Evolutionary conservation across 2,329 filamentous ascomycete genomes (phyloP).

Genomic region (Fusarium sp.): DNA sequence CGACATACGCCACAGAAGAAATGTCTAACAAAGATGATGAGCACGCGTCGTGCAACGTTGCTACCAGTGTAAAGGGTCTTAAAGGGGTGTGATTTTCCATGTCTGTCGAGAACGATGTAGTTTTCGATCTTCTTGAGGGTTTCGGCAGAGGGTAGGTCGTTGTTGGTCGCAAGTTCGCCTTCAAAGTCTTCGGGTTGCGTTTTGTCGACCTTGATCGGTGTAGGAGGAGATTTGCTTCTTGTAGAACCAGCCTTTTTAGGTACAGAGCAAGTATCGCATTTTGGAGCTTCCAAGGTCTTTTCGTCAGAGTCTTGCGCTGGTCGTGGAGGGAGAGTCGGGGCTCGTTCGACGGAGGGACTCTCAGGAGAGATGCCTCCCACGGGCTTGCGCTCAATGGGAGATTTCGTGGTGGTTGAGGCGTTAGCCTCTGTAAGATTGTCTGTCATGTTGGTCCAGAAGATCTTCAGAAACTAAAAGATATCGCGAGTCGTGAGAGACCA

Average conservation of each 20-base stretch:
- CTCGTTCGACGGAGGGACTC: constrained; percentile 9
- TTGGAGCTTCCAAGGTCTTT: constrained; percentile 15
- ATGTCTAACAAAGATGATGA: constrained; percentile 80
- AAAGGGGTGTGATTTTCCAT: constrained; percentile 70
- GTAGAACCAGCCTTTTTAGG: constrained; percentile 31
- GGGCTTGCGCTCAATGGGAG: constrained; percentile 21
- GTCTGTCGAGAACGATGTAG: constrained; percentile 68
- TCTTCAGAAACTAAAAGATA: not conserved
- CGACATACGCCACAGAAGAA: constrained; percentile 81
- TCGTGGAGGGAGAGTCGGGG: constrained; percentile 23
- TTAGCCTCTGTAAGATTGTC: constrained; percentile 23
- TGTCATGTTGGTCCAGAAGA: constrained; percentile 11
- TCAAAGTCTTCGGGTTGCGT: constrained; percentile 63
- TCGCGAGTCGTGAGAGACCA: not conserved
- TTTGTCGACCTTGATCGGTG: constrained; percentile 50
- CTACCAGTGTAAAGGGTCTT: constrained; percentile 69
- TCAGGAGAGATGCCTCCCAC: constrained; percentile 14
- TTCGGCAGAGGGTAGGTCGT: constrained; percentile 63
- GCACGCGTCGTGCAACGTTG: constrained; percentile 65
- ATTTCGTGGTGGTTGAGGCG: constrained; percentile 2
- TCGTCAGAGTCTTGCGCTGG: constrained; percentile 6
- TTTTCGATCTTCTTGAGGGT: constrained; percentile 63
- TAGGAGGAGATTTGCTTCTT: constrained; percentile 36
- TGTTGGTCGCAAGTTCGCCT: constrained; percentile 64
- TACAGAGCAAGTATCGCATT: constrained; percentile 20